A percentile compares a stretch with the other conserved stretches of the same genome.
These are phyloP conservation scores for Sphagnum magellanicum DNA, from an alignment of 228 moss, liverwort and hornwort genomes.

Conservation along the genomic window DNA sequence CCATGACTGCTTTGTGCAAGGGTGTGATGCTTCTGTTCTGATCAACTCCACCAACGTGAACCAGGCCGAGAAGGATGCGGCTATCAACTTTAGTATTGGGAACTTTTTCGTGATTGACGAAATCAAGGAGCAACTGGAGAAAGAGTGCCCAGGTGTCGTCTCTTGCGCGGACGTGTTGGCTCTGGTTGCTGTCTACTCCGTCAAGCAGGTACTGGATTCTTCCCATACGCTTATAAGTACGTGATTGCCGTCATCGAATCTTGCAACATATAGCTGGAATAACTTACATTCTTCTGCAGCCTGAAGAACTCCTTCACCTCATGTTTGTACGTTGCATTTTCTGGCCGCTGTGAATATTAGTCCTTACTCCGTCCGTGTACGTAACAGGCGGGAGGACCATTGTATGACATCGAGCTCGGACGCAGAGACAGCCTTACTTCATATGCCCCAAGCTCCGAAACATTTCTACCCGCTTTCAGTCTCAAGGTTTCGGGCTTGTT, in stretches of 20 bases:
- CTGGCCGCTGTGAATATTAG: too few relatives aligned
- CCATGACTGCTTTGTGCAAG: constrained; percentile 15
- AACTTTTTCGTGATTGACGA: constrained; percentile 16
- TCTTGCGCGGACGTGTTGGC: constrained; percentile 17
- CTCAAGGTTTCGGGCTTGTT: constrained; percentile 6
- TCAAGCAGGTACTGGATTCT: constrained; percentile 6
- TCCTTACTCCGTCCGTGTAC: neutral
- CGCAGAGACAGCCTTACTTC: constrained; percentile 5
- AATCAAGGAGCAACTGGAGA: constrained; percentile 15
- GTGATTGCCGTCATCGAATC: neutral
- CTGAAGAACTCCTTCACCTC: neutral
- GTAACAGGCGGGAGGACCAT: constrained; percentile 9
- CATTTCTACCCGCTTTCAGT: constrained; percentile 10
- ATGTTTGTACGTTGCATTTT: too few relatives aligned
- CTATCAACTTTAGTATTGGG: constrained; percentile 6
- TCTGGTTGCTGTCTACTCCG: constrained; percentile 10
- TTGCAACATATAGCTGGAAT: neutral
- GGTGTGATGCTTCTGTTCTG: constrained; percentile 22
- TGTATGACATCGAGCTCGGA: constrained; percentile 12
- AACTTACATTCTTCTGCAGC: neutral
- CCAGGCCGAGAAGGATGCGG: constrained; percentile 28
- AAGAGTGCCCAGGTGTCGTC: constrained; percentile 10
- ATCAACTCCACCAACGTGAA: constrained; percentile 13
- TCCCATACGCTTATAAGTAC: too few relatives aligned
- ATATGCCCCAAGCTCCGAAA: constrained; percentile 5